Evolutionary conservation across 495 filamentous ascomycete species (phyloP).

Genomic region (Diplogelasinospora grovesii): DNA sequence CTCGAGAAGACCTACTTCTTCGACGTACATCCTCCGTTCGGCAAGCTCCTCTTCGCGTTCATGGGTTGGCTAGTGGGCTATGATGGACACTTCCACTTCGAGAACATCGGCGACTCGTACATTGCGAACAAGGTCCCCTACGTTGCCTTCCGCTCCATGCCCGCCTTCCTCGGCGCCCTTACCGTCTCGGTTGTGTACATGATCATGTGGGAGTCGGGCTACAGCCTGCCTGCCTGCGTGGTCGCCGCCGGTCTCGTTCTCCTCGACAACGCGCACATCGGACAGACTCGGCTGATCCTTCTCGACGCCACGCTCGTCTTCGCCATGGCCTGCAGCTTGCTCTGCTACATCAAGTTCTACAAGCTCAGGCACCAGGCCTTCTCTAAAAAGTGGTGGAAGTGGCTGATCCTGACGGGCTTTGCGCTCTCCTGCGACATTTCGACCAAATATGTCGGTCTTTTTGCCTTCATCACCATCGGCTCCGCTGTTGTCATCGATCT

Average conservation of each 20-base stretch:
- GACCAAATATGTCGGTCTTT: constrained; percentile 94
- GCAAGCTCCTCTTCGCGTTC: constrained; percentile 81
- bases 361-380: constrained; percentile 89
- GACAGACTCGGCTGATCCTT: constrained; percentile 90
- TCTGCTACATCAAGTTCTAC: constrained; percentile 96
- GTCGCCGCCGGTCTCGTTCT: constrained; percentile 80
- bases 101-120: constrained; percentile 99
- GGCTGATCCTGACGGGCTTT: constrained; percentile 91
- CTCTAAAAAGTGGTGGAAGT: constrained; percentile 98
- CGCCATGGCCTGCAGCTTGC: constrained; percentile 87
- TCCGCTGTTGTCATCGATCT: constrained; percentile 89
- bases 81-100: constrained; percentile 95
- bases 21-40: constrained; percentile 97
- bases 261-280: constrained; percentile 97
- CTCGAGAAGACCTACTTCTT: constrained; percentile 98
- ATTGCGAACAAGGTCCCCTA: constrained; percentile 96
- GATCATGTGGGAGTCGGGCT: constrained; percentile 99
- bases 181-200: constrained; percentile 91
- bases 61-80: constrained; percentile 96
- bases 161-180: constrained; percentile 81
- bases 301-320: constrained; percentile 91
- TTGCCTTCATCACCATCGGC: constrained; percentile 96
- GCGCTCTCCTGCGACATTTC: constrained; percentile 95
- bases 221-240: constrained; percentile 86
- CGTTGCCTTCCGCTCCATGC: constrained; percentile 89